Evolutionary conservation across 352 stramenopile species (phyloP), one percentile per base, ranked within the genome.

Genomic region (Globisporangium iwayamae): DNA sequence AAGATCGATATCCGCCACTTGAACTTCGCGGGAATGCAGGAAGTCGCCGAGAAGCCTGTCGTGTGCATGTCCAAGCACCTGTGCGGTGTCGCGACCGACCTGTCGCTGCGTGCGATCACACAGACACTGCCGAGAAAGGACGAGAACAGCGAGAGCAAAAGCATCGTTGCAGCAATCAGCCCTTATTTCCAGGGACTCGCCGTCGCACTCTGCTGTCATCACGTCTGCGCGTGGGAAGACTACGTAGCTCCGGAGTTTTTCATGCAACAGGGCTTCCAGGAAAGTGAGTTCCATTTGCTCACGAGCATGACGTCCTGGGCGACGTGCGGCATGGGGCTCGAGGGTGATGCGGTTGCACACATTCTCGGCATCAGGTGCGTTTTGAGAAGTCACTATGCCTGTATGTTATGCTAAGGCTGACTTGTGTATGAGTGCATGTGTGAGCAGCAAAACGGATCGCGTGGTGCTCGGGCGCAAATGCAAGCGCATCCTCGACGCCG

Each of bases 1-100:
- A 93, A 93, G 63, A 93, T 95, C 50, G 86, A 93, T 56, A 93
- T 95, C 71, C 86, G 86, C 22, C 86, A 95, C 56, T 61, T 95
- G 25, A 89, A 95, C 62, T 79, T 93, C 30, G 72, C 76, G 1
- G 84, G 76, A 0, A 88, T 95, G 74, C 25, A 72, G 41, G 76
- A 89, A 55, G 64, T 91, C 3, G 34, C 47, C 0, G 60, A 78
- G 50, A 78, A 76, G 36, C 69, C 77, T 0, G 66, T 95, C 20
- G 81, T 95, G 8, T 87, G 81, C 62, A 93, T 95, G 73, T 95
- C 86, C 56, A 95, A 95, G 68, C 86, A 95, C 54, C 62, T 95
- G 38, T 95, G 86, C 39, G 86, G 86, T 9, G 84, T 93, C 46
- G 86, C 86, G 43, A 94, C 86, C 0, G 86, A 94, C 56, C 55